Percentiles rank a stretch among this genome's conserved stretches.
These are phyloP conservation scores for Metarhizium brunneum DNA, from an alignment of 2,329 filamentous ascomycete species.

Conservation along the genomic window DNA sequence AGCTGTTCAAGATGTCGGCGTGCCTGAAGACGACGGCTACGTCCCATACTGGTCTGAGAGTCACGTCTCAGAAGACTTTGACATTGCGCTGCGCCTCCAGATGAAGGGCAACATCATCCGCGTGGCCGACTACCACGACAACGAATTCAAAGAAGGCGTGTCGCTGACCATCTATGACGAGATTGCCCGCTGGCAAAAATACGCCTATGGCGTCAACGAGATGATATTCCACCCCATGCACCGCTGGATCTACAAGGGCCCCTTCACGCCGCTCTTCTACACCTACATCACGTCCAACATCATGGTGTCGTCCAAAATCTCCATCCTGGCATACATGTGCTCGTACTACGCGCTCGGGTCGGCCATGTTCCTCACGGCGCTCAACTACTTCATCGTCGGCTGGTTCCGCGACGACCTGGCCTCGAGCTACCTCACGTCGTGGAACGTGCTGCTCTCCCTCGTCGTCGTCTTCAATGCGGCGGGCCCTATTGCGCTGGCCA, in stretches of 20 bases:
- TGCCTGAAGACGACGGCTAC: constrained; percentile 32
- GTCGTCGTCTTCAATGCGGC: constrained; percentile 56
- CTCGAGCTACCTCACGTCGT: constrained; percentile 59
- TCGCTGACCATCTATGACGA: constrained; percentile 67
- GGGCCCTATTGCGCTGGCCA: constrained; percentile 51
- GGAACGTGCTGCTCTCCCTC: constrained; percentile 53
- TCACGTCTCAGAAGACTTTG: constrained; percentile 71
- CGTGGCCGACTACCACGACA: constrained; percentile 57
- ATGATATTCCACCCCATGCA: constrained; percentile 59
- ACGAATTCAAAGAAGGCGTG: constrained; percentile 65
- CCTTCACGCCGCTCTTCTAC: constrained; percentile 56
- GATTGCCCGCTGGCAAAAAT: constrained; percentile 64
- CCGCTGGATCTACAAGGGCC: constrained; percentile 51
- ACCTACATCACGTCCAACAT: constrained; percentile 53
- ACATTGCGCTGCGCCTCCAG: constrained; percentile 65
- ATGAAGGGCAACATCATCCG: constrained; percentile 59
- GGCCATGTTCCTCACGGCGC: constrained; percentile 54
- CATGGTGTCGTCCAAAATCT: constrained; percentile 57
- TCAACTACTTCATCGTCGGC: constrained; percentile 64
- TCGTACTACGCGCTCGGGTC: constrained; percentile 65
- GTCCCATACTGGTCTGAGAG: constrained; percentile 67
- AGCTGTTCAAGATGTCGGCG: constrained; percentile 26
- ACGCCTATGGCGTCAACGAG: constrained; percentile 63
- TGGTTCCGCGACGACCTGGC: constrained; percentile 61
- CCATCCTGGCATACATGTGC: constrained; percentile 61